Evolutionary conservation across 306 rosid genomes (phyloP).

Genomic region (Vigna unguiculata): DNA sequence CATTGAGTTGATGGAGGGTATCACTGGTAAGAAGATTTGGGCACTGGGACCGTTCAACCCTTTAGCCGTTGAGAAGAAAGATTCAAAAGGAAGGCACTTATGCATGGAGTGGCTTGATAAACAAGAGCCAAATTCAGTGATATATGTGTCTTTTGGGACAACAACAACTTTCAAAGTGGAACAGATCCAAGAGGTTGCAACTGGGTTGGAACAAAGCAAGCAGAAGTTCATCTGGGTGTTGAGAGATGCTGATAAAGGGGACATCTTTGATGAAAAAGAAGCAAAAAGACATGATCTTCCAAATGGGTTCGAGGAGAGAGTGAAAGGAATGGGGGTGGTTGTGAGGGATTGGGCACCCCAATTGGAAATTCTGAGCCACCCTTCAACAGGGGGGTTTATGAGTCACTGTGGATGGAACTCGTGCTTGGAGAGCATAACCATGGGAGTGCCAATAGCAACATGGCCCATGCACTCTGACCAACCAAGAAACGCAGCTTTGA

Average conservation of each 20-base stretch:
- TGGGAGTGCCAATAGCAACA: not conserved
- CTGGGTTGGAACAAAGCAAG: constrained; percentile 61
- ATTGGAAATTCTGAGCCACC: not conserved
- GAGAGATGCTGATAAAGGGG: constrained; percentile 58
- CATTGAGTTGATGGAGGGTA: not conserved
- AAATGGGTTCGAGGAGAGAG: constrained; percentile 33
- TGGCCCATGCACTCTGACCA: constrained; percentile 1
- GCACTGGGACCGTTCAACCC: not conserved
- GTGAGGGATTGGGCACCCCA: not conserved
- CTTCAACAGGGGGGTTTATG: not conserved
- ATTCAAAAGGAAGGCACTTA: constrained; percentile 37
- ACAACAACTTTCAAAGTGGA: constrained; percentile 52
- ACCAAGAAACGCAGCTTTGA: not conserved
- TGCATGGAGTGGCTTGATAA: constrained; percentile 47
- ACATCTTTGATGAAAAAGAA: constrained; percentile 42
- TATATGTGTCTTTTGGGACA: constrained; percentile 75
- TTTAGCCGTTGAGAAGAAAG: not conserved
- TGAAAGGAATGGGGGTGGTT: not conserved
- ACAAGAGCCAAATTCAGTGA: constrained; percentile 52
- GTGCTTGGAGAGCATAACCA: not conserved
- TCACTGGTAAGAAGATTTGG: not conserved
- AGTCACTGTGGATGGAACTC: not conserved
- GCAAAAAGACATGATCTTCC: constrained; percentile 44
- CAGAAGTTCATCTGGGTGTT: constrained; percentile 63
- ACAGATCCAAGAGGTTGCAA: constrained; percentile 56